phyloP scores from a whole-genome alignment of 1,284 basidiomycete species.

The Moesziomyces antarcticus region DNA sequence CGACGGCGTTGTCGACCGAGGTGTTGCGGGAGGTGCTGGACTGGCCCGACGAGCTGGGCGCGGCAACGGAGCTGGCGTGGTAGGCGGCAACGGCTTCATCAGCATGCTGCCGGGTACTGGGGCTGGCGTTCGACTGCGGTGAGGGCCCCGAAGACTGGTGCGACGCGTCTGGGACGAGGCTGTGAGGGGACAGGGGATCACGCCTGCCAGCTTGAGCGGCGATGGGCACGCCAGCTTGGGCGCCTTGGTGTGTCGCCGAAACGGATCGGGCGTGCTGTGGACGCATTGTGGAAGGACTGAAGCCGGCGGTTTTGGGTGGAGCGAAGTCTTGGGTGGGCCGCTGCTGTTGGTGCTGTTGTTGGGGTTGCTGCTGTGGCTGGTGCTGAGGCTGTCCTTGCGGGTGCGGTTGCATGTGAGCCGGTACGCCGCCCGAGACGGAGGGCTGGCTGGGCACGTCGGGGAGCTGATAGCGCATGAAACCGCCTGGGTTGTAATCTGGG shows the following conservation, averaged over 20 bases:
- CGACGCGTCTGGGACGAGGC: constrained; percentile 1
- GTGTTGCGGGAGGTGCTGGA: constrained; percentile 20
- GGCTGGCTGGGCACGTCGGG: constrained; percentile 2
- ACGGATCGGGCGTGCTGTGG: constrained; percentile 6
- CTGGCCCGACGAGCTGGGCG: constrained; percentile 12
- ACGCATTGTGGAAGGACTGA: background rate
- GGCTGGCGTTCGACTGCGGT: constrained; percentile 15
- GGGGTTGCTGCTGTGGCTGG: constrained; percentile 6
- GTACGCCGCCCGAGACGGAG: no score
- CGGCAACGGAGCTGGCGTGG: constrained; percentile 38
- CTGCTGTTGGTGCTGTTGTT: constrained; percentile 9
- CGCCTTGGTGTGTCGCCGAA: constrained; percentile 3
- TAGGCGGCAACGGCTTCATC: constrained; percentile 30
- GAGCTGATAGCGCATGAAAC: constrained; percentile 27
- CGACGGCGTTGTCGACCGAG: constrained; percentile 16
- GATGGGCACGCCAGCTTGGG: background rate
- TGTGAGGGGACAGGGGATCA: constrained; percentile 4
- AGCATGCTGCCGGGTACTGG: constrained; percentile 7
- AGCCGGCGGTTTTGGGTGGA: constrained; percentile 2
- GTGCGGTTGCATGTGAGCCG: constrained; percentile 6
- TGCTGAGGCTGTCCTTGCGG: constrained; percentile 11
- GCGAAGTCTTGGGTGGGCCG: background rate
- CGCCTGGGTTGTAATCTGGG: constrained; percentile 18
- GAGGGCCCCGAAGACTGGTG: constrained; percentile 11
- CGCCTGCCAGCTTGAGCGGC: background rate